phyloP scores from a whole-genome alignment of 2,329 filamentous ascomycete genomes.

The Periglandula ipomoeae region DNA sequence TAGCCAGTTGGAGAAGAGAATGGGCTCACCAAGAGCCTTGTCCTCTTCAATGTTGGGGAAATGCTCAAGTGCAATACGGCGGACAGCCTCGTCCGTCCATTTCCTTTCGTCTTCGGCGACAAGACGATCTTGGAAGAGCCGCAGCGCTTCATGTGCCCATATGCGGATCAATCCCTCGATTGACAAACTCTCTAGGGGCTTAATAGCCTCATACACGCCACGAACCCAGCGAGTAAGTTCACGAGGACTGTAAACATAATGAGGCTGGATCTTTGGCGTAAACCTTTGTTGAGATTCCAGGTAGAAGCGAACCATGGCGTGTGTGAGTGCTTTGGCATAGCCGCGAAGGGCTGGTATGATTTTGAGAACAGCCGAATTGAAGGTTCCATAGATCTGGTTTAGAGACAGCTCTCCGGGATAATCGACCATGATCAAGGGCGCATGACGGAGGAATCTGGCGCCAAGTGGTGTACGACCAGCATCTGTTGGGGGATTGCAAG shows the following conservation, averaged over 20 bases:
- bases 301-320: conserved; percentile 96
- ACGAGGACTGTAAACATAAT: conserved; percentile 98
- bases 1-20: conserved; percentile 98
- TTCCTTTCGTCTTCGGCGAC: conserved; percentile 88
- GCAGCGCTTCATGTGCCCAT: conserved; percentile 94
- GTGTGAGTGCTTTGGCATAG: conserved; percentile 87
- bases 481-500: conserved; percentile 96
- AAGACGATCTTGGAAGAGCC: conserved; percentile 94
- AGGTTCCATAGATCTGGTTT: conserved; percentile 96
- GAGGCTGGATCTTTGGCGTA: conserved; percentile 91
- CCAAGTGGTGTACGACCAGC: conserved; percentile 93
- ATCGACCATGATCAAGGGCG: conserved; percentile 98
- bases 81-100: conserved; percentile 88
- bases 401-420: conserved; percentile 94
- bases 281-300: conserved; percentile 90
- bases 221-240: conserved; percentile 97
- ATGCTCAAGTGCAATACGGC: conserved; percentile 75
- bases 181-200: conserved; percentile 77
- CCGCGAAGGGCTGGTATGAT: conserved; percentile 91
- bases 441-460: conserved; percentile 86
- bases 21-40: conserved; percentile 82
- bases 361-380: conserved; percentile 93
- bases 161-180: conserved; percentile 91
- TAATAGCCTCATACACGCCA: conserved; percentile 93
- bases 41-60: conserved; percentile 95